phyloP scores from a whole-genome alignment of 2,329 filamentous ascomycete species.

The Verticillium tricorpus region DNA sequence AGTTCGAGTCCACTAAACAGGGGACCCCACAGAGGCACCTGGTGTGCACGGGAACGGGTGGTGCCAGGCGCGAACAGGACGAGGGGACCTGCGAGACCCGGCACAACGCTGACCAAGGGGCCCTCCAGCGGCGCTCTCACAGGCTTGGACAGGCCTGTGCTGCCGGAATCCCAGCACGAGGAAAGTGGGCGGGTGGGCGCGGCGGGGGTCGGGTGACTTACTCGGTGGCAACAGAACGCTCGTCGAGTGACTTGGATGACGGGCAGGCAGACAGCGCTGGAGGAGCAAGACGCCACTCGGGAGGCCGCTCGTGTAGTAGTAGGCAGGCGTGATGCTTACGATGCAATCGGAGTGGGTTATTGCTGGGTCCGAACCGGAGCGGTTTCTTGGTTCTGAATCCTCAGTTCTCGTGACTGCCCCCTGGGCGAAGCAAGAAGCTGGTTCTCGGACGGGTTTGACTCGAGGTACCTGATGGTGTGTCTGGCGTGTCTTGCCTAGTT shows the following conservation, averaged over 20 bases:
- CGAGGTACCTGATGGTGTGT: background rate
- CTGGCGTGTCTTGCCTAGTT: background rate
- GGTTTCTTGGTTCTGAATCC: background rate
- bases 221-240: background rate
- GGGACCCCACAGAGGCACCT: conserved; percentile 10
- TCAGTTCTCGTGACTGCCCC: background rate
- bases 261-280: background rate
- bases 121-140: background rate
- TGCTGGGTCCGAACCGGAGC: background rate
- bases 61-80: conserved; percentile 6
- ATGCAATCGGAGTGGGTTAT: background rate
- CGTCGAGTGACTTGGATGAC: background rate
- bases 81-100: background rate
- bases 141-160: background rate
- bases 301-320: background rate
- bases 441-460: background rate
- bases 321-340: background rate
- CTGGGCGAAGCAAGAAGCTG: background rate
- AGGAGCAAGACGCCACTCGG: background rate
- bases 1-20: conserved; percentile 5
- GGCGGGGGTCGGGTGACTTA: background rate
- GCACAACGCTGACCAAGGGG: background rate
- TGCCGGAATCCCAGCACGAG: background rate
- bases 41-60: conserved; percentile 2
- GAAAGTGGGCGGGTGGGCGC: background rate